These are phyloP conservation scores for Isatis tinctoria DNA, from an alignment of 345 rosid genomes.

Conservation along the genomic window DNA sequence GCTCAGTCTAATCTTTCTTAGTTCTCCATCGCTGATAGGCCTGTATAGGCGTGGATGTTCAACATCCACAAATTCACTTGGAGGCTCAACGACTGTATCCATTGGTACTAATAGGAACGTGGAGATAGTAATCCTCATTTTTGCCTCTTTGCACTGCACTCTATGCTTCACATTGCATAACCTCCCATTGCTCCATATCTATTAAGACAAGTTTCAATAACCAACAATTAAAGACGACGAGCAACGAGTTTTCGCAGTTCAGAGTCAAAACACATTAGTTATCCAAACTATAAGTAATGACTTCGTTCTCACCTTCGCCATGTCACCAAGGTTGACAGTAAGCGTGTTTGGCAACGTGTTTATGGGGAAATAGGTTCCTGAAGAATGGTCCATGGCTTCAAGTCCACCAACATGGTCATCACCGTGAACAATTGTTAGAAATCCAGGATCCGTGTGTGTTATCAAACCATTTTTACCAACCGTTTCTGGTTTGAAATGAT, in stretches of 20 bases:
- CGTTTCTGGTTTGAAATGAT: not conserved
- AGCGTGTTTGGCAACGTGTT: constrained; percentile 65
- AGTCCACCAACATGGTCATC: constrained; percentile 71
- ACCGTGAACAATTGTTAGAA: constrained; percentile 28
- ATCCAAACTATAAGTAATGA: not conserved
- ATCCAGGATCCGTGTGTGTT: constrained; percentile 11
- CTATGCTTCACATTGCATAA: constrained; percentile 52
- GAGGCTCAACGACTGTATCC: constrained; percentile 2
- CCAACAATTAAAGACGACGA: not conserved
- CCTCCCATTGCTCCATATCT: constrained; percentile 76
- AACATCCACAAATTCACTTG: constrained; percentile 4
- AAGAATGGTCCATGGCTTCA: constrained; percentile 60
- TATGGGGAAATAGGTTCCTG: constrained; percentile 40
- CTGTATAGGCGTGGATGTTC: constrained; percentile 18
- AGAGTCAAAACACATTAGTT: not conserved
- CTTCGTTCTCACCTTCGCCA: constrained; percentile 32
- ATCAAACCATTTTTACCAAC: constrained; percentile 2
- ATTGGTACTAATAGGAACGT: constrained; percentile 53
- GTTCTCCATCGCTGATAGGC: not conserved
- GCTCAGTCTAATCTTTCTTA: not conserved
- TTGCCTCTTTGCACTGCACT: constrained; percentile 63
- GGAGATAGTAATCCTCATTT: constrained; percentile 49
- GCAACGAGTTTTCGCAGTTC: not conserved
- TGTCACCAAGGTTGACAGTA: constrained; percentile 75
- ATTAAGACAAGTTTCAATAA: not conserved